Percentiles rank a stretch among this genome's conserved stretches.
phyloP scores from a whole-genome alignment of 2,329 filamentous ascomycete genomes.

The Fonsecaea pugnacius region DNA sequence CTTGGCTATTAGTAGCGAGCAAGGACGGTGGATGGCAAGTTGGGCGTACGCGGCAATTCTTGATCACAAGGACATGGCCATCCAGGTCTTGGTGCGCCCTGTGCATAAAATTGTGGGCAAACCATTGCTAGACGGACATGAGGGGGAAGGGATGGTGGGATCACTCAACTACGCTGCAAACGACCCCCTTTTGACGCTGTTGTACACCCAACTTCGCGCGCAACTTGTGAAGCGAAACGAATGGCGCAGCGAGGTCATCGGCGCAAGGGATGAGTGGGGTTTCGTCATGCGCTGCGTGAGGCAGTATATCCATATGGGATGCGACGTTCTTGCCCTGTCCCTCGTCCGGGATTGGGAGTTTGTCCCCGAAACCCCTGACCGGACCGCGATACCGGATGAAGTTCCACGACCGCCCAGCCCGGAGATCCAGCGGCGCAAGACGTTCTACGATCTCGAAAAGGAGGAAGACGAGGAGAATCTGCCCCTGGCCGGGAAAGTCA shows the following conservation, averaged over 20 bases:
- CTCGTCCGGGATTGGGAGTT: conserved; percentile 65
- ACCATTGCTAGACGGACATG: conserved; percentile 47
- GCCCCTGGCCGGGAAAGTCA: conserved; percentile 48
- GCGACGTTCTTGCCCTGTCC: conserved; percentile 84
- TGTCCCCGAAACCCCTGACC: conserved; percentile 32
- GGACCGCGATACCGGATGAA: conserved; percentile 33
- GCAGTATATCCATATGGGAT: conserved; percentile 88
- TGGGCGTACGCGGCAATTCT: conserved; percentile 92
- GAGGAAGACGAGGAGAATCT: conserved; percentile 63
- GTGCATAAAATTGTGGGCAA: conserved; percentile 71
- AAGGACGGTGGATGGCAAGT: conserved; percentile 83
- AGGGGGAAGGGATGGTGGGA: conserved; percentile 52
- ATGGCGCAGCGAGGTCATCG: conserved; percentile 72
- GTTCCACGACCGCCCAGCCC: conserved; percentile 32
- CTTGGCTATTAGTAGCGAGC: conserved; percentile 76
- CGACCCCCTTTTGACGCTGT: conserved; percentile 77
- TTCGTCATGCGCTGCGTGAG: conserved; percentile 85
- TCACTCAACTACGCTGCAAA: conserved; percentile 84
- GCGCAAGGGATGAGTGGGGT: conserved; percentile 79
- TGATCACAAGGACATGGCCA: conserved; percentile 77
- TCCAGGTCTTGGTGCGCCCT: conserved; percentile 79
- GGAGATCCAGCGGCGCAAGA: conserved; percentile 50
- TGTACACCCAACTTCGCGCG: conserved; percentile 84
- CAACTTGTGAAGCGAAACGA: conserved; percentile 80
- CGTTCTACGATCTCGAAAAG: conserved; percentile 71